Conservation (phyloP, 148 eudicot species). For the Agrostemma githago region DNA sequence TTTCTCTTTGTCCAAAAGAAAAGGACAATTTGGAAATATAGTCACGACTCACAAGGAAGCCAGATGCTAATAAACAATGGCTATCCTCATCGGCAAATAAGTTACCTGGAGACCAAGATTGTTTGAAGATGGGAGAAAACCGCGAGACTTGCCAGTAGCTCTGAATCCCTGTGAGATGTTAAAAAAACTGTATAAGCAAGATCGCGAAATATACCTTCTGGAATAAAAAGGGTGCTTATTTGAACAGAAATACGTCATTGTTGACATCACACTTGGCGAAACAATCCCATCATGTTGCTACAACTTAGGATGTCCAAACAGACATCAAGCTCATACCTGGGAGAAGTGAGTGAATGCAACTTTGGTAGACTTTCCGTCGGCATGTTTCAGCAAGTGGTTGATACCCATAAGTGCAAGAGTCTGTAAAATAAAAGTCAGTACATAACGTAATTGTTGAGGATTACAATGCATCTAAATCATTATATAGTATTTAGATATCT, state of each 20-base stretch:
- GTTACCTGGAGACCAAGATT: slow-evolving; percentile 43
- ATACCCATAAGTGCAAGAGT: slow-evolving; percentile 57
- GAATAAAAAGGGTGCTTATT: neutral
- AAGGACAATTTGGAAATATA: too few relatives aligned
- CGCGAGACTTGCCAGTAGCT: slow-evolving; percentile 36
- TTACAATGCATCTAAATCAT: neutral
- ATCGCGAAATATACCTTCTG: neutral
- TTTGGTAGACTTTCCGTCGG: slow-evolving; percentile 41
- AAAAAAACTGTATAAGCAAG: slow-evolving; percentile 16
- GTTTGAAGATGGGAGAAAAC: slow-evolving; percentile 36
- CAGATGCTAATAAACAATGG: too few relatives aligned
- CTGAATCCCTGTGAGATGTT: slow-evolving; percentile 48
- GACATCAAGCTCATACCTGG: slow-evolving; percentile 26
- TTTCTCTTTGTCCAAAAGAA: too few relatives aligned
- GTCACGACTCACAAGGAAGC: too few relatives aligned
- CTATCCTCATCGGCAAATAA: slow-evolving; percentile 6
- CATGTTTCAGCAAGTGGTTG: slow-evolving; percentile 51
- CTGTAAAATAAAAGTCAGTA: slow-evolving; percentile 32
- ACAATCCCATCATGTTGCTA: neutral
- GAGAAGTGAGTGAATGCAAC: slow-evolving; percentile 25
- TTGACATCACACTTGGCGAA: neutral
- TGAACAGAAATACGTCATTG: neutral
- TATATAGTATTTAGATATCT: neutral
- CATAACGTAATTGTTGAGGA: neutral
- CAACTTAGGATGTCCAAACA: neutral